Evolutionary conservation across 2,329 filamentous ascomycete species (phyloP), one percentile per base, ranked within the genome.

Genomic region (Hypoxylon sp.): DNA sequence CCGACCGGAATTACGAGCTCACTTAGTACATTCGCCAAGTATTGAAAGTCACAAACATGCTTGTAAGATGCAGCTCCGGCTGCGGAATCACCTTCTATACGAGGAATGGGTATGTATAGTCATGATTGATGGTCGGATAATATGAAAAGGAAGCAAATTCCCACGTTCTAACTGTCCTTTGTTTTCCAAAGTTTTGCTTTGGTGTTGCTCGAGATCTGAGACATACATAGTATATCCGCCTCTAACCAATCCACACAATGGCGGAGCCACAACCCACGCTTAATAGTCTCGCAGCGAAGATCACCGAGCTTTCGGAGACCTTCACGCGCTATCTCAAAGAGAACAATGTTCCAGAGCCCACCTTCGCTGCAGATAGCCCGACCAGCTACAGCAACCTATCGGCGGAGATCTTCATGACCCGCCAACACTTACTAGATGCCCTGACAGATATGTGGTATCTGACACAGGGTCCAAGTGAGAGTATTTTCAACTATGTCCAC

Each of bases 401-500:
- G 0, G 74, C 77, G 0, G 82, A 84, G 36, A 77, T 79, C 17
- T 85, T 85, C 71, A 75, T 82, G 66, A 76, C 77, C 23, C 79
- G 81, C 14, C 83, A 85, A 71, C 69, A 75, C 43, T 78, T 86
- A 4, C 72, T 82, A 10, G 84, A 86, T 71, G 75, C 79, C 2
- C 70, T 85, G 46, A 82, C 77, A 28, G 83, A 86, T 57, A 77
- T 86, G 75, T 81, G 77, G 68, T 82, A 82, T 55, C 72, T 86
- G 3, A 79, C 79, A 5, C 81, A 84, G 56, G 84, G 84, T 0
- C 83, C 84, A 0, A 84, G 82, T 66, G 84, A 85, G 73, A 85
- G 82, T 60, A 79, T 85, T 23, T 85, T 84, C 72, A 82, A 82
- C 72, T 82, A 81, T 53, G 76, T 76, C 11, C 80, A 82, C 66